Percentiles rank a stretch among this genome's conserved stretches.
Evolutionary conservation across 768 basidiomycete genomes (phyloP).

Genomic region (Kwoniella europaea): DNA sequence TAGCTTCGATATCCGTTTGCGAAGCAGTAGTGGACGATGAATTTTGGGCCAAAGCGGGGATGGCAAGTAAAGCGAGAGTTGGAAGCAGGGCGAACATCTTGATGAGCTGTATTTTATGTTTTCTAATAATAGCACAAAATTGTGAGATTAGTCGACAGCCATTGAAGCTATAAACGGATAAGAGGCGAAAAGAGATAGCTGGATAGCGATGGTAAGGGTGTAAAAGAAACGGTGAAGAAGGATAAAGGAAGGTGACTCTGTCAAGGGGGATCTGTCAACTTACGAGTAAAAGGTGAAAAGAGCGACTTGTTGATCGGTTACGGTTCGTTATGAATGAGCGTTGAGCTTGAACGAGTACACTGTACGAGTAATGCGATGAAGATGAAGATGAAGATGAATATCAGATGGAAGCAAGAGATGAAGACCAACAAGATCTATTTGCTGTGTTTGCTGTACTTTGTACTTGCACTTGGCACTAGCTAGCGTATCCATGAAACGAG

Average conservation of each 20-base stretch:
- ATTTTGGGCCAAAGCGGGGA: slow-evolving; percentile 22
- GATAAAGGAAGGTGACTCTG: slow-evolving; percentile 1
- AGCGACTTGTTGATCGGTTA: neutral
- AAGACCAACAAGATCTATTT: neutral
- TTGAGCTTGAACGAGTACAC: neutral
- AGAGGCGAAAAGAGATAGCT: too few relatives aligned
- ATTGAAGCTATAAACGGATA: neutral
- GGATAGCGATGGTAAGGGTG: too few relatives aligned
- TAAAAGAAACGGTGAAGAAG: neutral
- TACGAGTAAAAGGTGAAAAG: slow-evolving; percentile 1
- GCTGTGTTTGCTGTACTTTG: neutral
- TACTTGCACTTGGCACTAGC: neutral
- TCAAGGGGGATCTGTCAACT: neutral
- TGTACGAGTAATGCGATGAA: slow-evolving; percentile 1
- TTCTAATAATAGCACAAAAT: neutral
- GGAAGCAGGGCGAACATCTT: slow-evolving; percentile 26
- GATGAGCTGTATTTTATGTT: slow-evolving; percentile 5
- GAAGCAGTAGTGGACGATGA: slow-evolving; percentile 17
- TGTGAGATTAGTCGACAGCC: neutral
- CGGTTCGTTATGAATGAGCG: neutral
- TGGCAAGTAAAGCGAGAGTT: slow-evolving; percentile 26
- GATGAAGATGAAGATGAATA: slow-evolving; percentile 6
- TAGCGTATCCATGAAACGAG: slow-evolving; percentile 2
- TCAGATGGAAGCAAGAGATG: neutral
- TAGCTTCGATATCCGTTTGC: slow-evolving; percentile 14